Evolutionary conservation across 345 rosid genomes (phyloP).

Genomic region (Noccaea bulbosa): DNA sequence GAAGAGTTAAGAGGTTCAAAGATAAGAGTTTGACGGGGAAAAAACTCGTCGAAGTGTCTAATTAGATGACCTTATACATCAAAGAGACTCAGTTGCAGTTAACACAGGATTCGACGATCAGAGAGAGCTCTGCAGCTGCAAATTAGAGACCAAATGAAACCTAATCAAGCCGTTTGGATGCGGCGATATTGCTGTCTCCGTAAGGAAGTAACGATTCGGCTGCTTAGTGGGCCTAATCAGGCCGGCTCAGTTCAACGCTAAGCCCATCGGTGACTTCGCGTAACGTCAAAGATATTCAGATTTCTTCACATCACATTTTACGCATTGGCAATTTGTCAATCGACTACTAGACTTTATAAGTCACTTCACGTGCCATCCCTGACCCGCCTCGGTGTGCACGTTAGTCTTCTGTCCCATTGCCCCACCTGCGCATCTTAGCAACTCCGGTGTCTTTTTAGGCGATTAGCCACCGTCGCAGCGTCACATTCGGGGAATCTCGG

Average conservation of each 20-base stretch:
- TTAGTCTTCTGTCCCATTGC: constrained; percentile 13
- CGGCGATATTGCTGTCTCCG: constrained; percentile 17
- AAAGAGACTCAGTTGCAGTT: constrained; percentile 16
- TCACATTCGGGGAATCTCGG: constrained; percentile 11
- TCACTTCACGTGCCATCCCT: constrained; percentile 49
- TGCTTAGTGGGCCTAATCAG: constrained; percentile 32
- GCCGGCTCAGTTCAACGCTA: background rate
- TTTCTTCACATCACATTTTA: constrained; percentile 28
- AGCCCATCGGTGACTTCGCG: constrained; percentile 25
- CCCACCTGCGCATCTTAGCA: constrained; percentile 39
- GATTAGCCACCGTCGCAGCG: constrained; percentile 40
- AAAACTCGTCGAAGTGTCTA: background rate
- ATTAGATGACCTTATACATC: constrained; percentile 34
- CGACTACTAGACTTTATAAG: constrained; percentile 31
- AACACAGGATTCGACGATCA: constrained; percentile 20
- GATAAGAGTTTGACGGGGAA: constrained; percentile 3
- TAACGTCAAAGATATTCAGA: constrained; percentile 13
- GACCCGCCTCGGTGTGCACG: constrained; percentile 34
- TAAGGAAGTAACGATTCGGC: background rate
- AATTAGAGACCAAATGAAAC: constrained; percentile 41
- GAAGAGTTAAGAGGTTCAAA: background rate
- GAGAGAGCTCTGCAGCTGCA: constrained; percentile 18
- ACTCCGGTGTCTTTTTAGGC: constrained; percentile 24
- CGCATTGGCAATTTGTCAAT: constrained; percentile 29
- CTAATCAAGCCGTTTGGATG: constrained; percentile 51